Evolutionary conservation across 2,329 filamentous ascomycete genomes (phyloP).

Genomic region (Beauveria bassiana): DNA sequence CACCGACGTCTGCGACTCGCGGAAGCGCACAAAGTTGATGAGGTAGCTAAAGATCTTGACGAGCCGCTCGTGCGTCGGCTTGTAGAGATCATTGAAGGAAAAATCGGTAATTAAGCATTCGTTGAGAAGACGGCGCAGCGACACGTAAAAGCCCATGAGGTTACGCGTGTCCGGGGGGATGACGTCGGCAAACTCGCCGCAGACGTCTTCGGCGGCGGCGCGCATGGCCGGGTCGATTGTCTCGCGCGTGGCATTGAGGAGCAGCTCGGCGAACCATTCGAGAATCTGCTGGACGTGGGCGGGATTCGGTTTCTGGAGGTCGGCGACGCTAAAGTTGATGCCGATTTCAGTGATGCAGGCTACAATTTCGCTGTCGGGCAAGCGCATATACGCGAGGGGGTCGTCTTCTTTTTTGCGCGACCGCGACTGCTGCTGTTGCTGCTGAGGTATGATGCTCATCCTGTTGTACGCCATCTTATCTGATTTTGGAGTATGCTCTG

Average conservation of each 20-base stretch:
- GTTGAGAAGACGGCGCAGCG: constrained; percentile 67
- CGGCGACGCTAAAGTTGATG: constrained; percentile 75
- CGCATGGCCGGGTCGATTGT: constrained; percentile 93
- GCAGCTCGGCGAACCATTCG: constrained; percentile 91
- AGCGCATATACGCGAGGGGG: constrained; percentile 51
- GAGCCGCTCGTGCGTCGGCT: constrained; percentile 80
- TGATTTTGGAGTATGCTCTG: not conserved
- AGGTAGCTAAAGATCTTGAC: constrained; percentile 96
- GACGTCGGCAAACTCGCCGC: constrained; percentile 76
- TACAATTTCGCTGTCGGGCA: constrained; percentile 73
- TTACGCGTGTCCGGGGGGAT: constrained; percentile 83
- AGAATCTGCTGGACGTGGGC: constrained; percentile 95
- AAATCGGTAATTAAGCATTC: constrained; percentile 94
- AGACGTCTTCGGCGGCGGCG: constrained; percentile 81
- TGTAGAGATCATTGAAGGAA: constrained; percentile 84
- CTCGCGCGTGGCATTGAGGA: constrained; percentile 89
- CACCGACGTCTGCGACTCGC: constrained; percentile 80
- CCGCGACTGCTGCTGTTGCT: constrained; percentile 42
- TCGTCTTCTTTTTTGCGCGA: constrained; percentile 53
- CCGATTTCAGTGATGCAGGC: constrained; percentile 97
- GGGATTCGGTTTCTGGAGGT: constrained; percentile 89
- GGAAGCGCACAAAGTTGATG: constrained; percentile 97
- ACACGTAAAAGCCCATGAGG: constrained; percentile 91
- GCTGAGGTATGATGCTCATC: constrained; percentile 51
- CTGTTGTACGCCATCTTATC: constrained; percentile 50